Percentiles rank a stretch among this genome's conserved stretches.
phyloP scores from a whole-genome alignment of 176 grass and related monocot species.

The Aegilops speltoides region DNA sequence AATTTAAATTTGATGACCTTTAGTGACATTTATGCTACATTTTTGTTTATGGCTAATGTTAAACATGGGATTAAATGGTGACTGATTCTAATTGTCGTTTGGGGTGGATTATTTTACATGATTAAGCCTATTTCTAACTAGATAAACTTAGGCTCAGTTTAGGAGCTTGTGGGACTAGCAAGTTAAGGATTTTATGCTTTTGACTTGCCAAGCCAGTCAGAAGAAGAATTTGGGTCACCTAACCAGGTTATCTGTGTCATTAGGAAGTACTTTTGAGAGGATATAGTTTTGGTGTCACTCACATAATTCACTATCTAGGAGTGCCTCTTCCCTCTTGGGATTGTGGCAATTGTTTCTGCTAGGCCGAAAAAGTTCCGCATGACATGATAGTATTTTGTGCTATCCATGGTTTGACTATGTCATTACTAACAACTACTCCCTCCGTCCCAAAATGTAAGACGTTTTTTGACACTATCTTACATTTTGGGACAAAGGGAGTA shows the following conservation, averaged over 20 bases:
- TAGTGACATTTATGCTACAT: background rate
- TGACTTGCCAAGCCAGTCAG: background rate
- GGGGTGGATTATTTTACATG: background rate
- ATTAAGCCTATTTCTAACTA: background rate
- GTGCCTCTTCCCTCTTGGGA: background rate
- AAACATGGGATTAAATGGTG: background rate
- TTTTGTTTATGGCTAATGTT: conserved; percentile 8
- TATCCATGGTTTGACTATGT: background rate
- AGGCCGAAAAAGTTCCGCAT: background rate
- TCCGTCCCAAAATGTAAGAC: too few relatives aligned
- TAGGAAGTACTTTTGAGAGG: background rate
- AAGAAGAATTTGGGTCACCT: background rate
- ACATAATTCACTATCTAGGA: background rate
- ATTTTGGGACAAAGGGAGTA: too few relatives aligned
- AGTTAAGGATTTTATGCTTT: conserved; percentile 17
- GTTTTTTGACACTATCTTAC: too few relatives aligned
- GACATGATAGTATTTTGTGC: background rate
- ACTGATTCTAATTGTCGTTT: background rate
- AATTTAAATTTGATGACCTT: background rate
- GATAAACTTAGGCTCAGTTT: conserved; percentile 16
- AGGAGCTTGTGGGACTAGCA: background rate
- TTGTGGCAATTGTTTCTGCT: background rate
- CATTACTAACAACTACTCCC: too few relatives aligned
- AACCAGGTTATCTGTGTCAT: background rate
- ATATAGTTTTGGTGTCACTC: background rate